Evolutionary conservation across 2,329 filamentous ascomycete genomes (phyloP).

Genomic region (Exutisphaerella laricina): DNA sequence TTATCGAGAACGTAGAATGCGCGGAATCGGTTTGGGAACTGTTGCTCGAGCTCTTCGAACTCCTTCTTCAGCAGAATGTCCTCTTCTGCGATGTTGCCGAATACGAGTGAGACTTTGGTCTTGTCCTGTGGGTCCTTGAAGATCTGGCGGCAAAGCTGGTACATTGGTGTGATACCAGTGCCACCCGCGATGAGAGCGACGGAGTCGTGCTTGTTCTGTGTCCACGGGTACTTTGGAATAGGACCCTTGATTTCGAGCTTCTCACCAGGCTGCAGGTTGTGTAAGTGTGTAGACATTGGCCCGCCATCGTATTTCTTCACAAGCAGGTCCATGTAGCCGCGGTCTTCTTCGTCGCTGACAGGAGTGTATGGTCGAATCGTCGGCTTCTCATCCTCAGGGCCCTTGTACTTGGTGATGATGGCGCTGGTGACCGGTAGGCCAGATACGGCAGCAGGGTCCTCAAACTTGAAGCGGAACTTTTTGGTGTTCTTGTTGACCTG

Average conservation of each 20-base stretch:
- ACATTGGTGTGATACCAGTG: slow-evolving; percentile 97
- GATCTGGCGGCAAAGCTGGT: slow-evolving; percentile 83
- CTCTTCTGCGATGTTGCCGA: slow-evolving; percentile 81
- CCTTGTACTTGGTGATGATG: slow-evolving; percentile 86
- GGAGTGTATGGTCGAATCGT: slow-evolving; percentile 91
- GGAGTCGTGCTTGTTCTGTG: slow-evolving; percentile 86
- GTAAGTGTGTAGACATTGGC: slow-evolving; percentile 85
- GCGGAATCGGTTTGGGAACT: slow-evolving; percentile 88
- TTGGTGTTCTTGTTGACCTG: slow-evolving; percentile 92
- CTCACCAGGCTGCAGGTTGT: slow-evolving; percentile 76
- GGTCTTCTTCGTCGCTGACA: slow-evolving; percentile 73
- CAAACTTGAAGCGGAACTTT: slow-evolving; percentile 80
- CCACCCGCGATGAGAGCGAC: slow-evolving; percentile 85
- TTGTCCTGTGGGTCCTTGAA: slow-evolving; percentile 95
- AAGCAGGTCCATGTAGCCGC: slow-evolving; percentile 79
- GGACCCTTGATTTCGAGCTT: slow-evolving; percentile 89
- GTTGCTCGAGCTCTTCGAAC: slow-evolving; percentile 83
- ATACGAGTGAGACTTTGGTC: slow-evolving; percentile 94
- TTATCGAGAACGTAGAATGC: slow-evolving; percentile 93
- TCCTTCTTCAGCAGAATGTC: slow-evolving; percentile 90
- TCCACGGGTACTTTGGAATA: slow-evolving; percentile 87
- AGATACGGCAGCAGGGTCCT: slow-evolving; percentile 75
- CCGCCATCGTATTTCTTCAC: slow-evolving; percentile 89
- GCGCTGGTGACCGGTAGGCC: slow-evolving; percentile 78
- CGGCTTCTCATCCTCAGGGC: slow-evolving; percentile 74